A percentile compares a stretch with the other conserved stretches of the same genome.
Evolutionary conservation across 345 rosid species (phyloP).

Genomic region (Psidium friedrichsthalianum): DNA sequence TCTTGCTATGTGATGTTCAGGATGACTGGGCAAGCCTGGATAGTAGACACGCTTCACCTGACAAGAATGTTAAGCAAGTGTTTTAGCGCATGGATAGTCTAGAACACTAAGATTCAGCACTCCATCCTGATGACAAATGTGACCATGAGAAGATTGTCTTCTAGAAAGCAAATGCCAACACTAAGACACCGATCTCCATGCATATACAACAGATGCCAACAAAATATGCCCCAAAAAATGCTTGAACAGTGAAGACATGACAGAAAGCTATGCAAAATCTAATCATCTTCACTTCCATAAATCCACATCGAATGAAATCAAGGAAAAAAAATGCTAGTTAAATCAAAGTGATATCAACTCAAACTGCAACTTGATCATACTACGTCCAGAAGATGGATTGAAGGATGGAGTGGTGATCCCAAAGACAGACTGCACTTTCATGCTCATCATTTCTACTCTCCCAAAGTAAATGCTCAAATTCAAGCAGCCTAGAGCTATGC

Average conservation of each 20-base stretch:
- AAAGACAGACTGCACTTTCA: neutral
- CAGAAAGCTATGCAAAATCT: neutral
- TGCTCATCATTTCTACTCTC: neutral
- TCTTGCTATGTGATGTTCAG: slow-evolving; percentile 86
- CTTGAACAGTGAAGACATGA: neutral
- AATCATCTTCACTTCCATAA: neutral
- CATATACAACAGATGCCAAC: neutral
- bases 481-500: neutral
- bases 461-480: neutral
- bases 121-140: neutral
- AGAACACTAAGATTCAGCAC: neutral
- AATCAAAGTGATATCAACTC: neutral
- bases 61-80: slow-evolving; percentile 2
- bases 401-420: neutral
- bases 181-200: neutral
- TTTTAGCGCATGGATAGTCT: neutral
- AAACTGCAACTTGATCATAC: neutral
- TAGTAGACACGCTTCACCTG: slow-evolving; percentile 87
- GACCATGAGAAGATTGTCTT: neutral
- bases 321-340: neutral
- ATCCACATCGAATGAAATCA: neutral
- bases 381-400: neutral
- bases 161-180: neutral
- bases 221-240: neutral
- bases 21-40: slow-evolving; percentile 92